phyloP scores from a whole-genome alignment of 805 yeast genomes.

The Spathaspora hagerdaliae region DNA sequence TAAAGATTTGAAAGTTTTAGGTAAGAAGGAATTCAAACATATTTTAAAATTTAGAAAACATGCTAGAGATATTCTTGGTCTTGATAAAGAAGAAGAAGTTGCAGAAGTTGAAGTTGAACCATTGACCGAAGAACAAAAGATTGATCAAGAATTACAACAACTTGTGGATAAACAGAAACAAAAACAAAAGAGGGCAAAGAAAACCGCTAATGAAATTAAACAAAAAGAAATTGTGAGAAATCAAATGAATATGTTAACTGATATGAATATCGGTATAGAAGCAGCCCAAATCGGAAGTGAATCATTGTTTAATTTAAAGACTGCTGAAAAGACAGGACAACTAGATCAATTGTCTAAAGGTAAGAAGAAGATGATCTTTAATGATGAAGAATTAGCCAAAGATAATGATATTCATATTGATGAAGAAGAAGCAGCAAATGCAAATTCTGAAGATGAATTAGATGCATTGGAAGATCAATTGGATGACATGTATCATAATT shows the following conservation, averaged over 20 bases:
- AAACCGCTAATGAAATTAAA: constrained; percentile 74
- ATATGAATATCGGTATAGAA: constrained; percentile 88
- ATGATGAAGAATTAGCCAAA: constrained; percentile 48
- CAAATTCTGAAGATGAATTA: constrained; percentile 46
- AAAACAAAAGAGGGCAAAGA: constrained; percentile 72
- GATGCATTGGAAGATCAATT: constrained; percentile 77
- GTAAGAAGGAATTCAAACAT: constrained; percentile 86
- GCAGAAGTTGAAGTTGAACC: constrained; percentile 58
- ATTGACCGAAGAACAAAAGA: constrained; percentile 82
- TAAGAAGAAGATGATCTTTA: constrained; percentile 61
- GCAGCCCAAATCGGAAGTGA: constrained; percentile 80
- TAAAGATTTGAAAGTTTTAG: constrained; percentile 89
- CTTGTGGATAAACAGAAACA: constrained; percentile 67
- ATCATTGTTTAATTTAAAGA: constrained; percentile 73
- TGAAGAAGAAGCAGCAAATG: constrained; percentile 21
- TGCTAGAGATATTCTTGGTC: constrained; percentile 72
- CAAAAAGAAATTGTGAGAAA: constrained; percentile 85
- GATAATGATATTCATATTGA: constrained; percentile 54
- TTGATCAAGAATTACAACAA: constrained; percentile 79
- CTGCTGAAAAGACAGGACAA: constrained; percentile 87
- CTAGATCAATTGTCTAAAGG: constrained; percentile 72
- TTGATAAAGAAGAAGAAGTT: constrained; percentile 56
- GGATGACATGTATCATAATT: constrained; percentile 74
- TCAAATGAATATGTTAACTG: constrained; percentile 96
- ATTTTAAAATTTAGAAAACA: constrained; percentile 85